A percentile compares a stretch with the other conserved stretches of the same genome.
phyloP scores from a whole-genome alignment of 2,329 filamentous ascomycete species.

The Zalaria sp. region DNA sequence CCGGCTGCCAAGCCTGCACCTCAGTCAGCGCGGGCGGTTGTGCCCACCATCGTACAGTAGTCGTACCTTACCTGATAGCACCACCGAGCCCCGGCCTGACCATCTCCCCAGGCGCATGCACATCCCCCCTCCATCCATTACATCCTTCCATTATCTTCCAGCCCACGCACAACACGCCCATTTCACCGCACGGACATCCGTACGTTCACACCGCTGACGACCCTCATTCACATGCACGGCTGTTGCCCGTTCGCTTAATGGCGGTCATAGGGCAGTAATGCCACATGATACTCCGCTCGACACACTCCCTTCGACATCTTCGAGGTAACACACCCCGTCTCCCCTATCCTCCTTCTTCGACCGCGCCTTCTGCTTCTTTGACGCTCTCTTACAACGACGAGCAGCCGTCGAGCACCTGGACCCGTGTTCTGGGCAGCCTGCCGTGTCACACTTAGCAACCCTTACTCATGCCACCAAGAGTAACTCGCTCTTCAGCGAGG shows the following conservation, averaged over 20 bases:
- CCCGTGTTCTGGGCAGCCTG: not conserved
- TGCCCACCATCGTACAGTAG: no score
- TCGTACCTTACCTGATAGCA: no score
- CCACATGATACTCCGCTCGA: not conserved
- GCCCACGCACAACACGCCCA: no score
- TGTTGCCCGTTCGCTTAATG: not conserved
- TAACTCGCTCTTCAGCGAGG: constrained; percentile 88
- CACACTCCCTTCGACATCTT: not conserved
- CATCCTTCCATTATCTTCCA: no score
- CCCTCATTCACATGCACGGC: constrained; percentile 1
- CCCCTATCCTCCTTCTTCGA: not conserved
- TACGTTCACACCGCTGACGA: no score
- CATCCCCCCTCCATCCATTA: no score
- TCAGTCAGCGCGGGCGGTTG: no score
- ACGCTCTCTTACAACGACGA: not conserved
- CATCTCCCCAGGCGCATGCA: no score
- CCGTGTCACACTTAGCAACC: not conserved
- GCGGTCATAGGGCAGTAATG: not conserved
- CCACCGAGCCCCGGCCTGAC: no score
- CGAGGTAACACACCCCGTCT: not conserved
- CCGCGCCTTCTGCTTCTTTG: not conserved
- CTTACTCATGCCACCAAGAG: constrained; percentile 83
- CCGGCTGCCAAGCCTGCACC: no score
- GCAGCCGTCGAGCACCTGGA: not conserved
- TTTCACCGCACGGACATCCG: no score